phyloP scores from a whole-genome alignment of 306 rosid genomes.

The Styphnolobium japonicum region DNA sequence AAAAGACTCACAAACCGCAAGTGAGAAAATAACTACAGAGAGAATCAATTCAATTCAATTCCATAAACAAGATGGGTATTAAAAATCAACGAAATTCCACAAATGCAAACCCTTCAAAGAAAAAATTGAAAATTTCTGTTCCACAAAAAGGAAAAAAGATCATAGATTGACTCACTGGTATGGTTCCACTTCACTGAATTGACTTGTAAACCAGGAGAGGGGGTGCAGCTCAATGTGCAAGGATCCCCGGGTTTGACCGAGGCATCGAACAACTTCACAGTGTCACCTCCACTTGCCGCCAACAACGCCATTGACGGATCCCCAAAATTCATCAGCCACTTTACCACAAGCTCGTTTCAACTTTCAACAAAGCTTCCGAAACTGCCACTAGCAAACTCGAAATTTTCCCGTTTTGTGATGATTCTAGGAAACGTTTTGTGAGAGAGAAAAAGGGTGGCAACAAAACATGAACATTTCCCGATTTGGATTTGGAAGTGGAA shows the following conservation, averaged over 20 bases:
- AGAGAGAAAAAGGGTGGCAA: not conserved
- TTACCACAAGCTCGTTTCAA: not conserved
- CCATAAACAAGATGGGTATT: not conserved
- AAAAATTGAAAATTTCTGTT: not conserved
- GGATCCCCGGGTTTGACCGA: slow-evolving; percentile 61
- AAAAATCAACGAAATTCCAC: not conserved
- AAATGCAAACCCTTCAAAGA: slow-evolving; percentile 19
- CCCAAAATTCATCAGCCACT: slow-evolving; percentile 27
- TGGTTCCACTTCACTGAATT: slow-evolving; percentile 87
- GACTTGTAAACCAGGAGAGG: slow-evolving; percentile 55
- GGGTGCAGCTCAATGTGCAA: slow-evolving; percentile 57
- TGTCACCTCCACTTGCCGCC: slow-evolving; percentile 66
- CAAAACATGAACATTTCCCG: not conserved
- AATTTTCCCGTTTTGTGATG: not conserved
- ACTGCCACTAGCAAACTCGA: not conserved
- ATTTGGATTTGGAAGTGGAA: slow-evolving; percentile 18
- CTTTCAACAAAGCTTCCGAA: not conserved
- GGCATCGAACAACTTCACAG: slow-evolving; percentile 53
- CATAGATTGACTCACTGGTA: slow-evolving; percentile 61
- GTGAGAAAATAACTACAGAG: not conserved
- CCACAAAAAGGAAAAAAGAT: not conserved
- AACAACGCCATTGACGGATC: slow-evolving; percentile 51
- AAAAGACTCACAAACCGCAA: too few species aligned
- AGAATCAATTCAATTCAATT: slow-evolving; percentile 45
- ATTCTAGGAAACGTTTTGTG: not conserved